Conservation (phyloP, 306 rosid species). For the Comarum palustre region DNA sequence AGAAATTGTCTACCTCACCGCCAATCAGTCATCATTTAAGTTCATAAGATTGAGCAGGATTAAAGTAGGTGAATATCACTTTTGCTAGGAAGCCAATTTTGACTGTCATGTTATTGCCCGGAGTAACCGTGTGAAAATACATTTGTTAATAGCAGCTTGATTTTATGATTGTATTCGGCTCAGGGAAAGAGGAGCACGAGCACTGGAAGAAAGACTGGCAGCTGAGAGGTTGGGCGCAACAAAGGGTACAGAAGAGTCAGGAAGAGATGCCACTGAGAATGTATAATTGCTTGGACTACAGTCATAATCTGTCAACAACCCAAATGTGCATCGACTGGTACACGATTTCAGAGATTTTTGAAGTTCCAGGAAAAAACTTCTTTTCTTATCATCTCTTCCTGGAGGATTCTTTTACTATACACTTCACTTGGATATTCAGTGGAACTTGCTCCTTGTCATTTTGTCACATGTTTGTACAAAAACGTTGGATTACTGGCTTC, state of each 20-base stretch:
- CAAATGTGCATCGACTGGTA: conserved; percentile 17
- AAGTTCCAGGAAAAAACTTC: background rate
- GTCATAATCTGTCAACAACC: conserved; percentile 22
- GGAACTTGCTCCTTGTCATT: background rate
- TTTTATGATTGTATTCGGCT: conserved; percentile 19
- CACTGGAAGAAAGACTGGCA: conserved; percentile 90
- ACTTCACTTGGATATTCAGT: conserved; percentile 6
- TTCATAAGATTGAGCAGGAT: background rate
- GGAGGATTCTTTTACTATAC: conserved; percentile 34
- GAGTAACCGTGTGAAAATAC: too few relatives aligned
- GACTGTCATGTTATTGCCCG: background rate
- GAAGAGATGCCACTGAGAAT: conserved; percentile 46
- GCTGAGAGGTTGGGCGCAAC: conserved; percentile 67
- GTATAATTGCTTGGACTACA: conserved; percentile 43
- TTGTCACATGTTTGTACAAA: conserved; percentile 1
- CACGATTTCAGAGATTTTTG: conserved; percentile 27
- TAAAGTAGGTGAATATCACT: background rate
- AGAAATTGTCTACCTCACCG: background rate
- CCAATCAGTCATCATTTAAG: background rate
- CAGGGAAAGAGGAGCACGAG: conserved; percentile 94
- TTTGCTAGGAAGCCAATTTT: background rate
- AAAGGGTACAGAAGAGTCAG: conserved; percentile 44
- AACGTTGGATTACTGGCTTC: conserved; percentile 1
- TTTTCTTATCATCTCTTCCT: conserved; percentile 4
- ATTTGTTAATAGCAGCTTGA: background rate